These are phyloP conservation scores for Mycosphaerelloides madeirae DNA, from an alignment of 2,329 filamentous ascomycete genomes.

Conservation along the genomic window DNA sequence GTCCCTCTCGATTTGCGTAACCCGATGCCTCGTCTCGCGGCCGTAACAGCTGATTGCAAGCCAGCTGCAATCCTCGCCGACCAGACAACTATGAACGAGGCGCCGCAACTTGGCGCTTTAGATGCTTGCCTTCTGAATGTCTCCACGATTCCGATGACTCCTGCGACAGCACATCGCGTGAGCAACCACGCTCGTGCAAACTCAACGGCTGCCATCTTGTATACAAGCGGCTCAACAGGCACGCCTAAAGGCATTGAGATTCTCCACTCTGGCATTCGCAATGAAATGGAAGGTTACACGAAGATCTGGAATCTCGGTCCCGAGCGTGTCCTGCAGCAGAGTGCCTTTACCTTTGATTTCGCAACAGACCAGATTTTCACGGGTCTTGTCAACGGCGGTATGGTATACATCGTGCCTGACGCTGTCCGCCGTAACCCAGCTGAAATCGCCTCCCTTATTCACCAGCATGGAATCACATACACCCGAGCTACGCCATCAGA, in stretches of 20 bases:
- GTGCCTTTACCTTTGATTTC: constrained; percentile 39
- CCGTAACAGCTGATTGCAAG: constrained; percentile 12
- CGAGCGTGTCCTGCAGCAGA: constrained; percentile 35
- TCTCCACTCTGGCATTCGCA: not conserved
- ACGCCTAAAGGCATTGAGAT: constrained; percentile 7
- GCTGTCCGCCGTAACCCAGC: constrained; percentile 31
- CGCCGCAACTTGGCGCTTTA: no score
- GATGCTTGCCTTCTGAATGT: no score
- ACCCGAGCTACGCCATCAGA: constrained; percentile 42
- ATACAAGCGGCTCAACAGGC: constrained; percentile 10
- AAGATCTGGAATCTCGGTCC: not conserved
- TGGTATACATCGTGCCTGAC: constrained; percentile 32
- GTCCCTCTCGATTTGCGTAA: constrained; percentile 16
- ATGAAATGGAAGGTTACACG: constrained; percentile 1
- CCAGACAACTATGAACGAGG: no score
- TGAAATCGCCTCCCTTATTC: constrained; percentile 35
- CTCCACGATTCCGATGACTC: no score
- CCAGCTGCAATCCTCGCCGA: constrained; percentile 11
- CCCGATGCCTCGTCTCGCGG: constrained; percentile 6
- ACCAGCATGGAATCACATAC: constrained; percentile 31
- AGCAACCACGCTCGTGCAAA: no score
- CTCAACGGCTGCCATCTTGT: no score
- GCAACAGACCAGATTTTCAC: constrained; percentile 37
- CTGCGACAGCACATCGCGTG: no score
- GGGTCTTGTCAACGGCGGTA: constrained; percentile 35